Evolutionary conservation across 139 green algal species (phyloP), one percentile per base, ranked within the genome.

Genomic region (Picochlorum costavermella): DNA sequence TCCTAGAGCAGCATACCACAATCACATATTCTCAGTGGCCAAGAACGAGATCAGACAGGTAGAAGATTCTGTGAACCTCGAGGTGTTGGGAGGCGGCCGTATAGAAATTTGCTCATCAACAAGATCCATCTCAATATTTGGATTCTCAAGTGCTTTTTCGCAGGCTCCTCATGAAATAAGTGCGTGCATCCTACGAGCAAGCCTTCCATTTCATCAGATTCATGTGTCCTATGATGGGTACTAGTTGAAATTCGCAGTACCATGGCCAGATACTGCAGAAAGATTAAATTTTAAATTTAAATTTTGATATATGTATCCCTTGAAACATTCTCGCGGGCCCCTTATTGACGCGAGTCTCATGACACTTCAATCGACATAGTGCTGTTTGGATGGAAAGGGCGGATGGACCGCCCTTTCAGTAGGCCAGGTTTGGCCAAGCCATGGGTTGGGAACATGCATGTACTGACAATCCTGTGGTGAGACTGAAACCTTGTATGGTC

Each of bases 181-280:
- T 6, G 85, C 72, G 2, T 83, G 76, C 1, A 50, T 94, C 9
- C 31, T 89, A 46, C 46, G 65, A 20, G 67, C 68, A 28, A 82
- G 73, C 69, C 79, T 80, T 55, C 86, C 84, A 2, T 62, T 90
- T 16, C 85, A 88, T 50, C 58, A 73, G 6, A 48, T 95, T 5
- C 76, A 65, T 9, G 64, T 78, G 1, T 85, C 75, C 0, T 92
- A 95, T 55, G 75, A 88, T 4, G 87, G 87, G 4, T 95, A 92
- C 49, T 93, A 60, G 77, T 28, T 45, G 46, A 53, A 28, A 20
- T 23, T 28, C 16, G 6, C 16, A 53, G 16, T 53, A 28, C n/a
- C 16, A 23, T 8, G n/a, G 9, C 12, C 16, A 3, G 46, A 5
- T 28, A 53, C 16, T 23, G n/a, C 16, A 14, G 14, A 20, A 23